Evolutionary conservation across 768 basidiomycete genomes (phyloP).

Genomic region (Megacollybia marginata): DNA sequence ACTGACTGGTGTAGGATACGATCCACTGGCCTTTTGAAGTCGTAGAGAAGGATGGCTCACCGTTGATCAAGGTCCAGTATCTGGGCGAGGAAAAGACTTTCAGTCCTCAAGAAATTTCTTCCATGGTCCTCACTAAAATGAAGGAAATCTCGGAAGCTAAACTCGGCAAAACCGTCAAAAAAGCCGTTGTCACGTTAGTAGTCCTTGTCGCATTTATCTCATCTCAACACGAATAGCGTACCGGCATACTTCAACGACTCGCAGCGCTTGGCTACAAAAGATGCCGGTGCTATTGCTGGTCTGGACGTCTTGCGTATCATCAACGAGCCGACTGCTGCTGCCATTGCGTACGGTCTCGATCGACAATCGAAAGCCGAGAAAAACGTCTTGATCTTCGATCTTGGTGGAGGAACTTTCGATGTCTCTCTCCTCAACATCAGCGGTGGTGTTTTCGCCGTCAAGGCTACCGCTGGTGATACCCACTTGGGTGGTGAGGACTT

Average conservation of each 20-base stretch:
- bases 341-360: slow-evolving; percentile 98
- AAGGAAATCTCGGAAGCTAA: slow-evolving; percentile 99
- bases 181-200: slow-evolving; percentile 95
- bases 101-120: slow-evolving; percentile 98
- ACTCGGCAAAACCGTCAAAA: slow-evolving; percentile 96
- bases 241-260: slow-evolving; percentile 99
- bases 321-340: slow-evolving; percentile 99
- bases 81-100: slow-evolving; percentile 93
- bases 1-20: slow-evolving; percentile 60
- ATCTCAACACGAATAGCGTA: slow-evolving; percentile 42
- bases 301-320: slow-evolving; percentile 99
- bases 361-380: slow-evolving; percentile 92
- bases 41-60: slow-evolving; percentile 94
- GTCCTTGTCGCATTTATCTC: slow-evolving; percentile 1
- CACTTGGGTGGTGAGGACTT: slow-evolving; percentile 99
- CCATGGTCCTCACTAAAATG: slow-evolving; percentile 99
- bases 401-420: slow-evolving; percentile 99
- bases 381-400: slow-evolving; percentile 99
- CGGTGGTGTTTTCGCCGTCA: slow-evolving; percentile 98
- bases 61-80: slow-evolving; percentile 94
- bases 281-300: slow-evolving; percentile 96
- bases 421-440: slow-evolving; percentile 97
- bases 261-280: slow-evolving; percentile 98
- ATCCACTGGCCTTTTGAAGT: slow-evolving; percentile 97
- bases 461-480: slow-evolving; percentile 98